phyloP scores from a whole-genome alignment of 2,329 filamentous ascomycete genomes.

The Penicillium sp. region DNA sequence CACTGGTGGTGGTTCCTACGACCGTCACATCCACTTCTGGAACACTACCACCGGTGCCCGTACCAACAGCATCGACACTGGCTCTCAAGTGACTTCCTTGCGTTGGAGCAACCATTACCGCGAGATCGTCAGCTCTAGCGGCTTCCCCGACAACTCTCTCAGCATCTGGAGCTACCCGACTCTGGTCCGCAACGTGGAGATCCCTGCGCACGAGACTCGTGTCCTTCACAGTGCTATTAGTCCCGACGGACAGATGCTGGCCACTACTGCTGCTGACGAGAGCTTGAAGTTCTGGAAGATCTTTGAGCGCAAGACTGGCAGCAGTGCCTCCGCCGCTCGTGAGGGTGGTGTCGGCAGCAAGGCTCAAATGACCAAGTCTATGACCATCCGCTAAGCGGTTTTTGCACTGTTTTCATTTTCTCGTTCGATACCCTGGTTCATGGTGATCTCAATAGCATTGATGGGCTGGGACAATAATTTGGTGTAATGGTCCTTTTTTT shows the following conservation, averaged over 20 bases:
- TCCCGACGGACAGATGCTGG: constrained; percentile 96
- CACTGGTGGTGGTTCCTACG: constrained; percentile 92
- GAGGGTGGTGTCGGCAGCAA: constrained; percentile 70
- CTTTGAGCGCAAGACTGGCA: constrained; percentile 95
- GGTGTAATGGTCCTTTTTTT: constrained; percentile 16
- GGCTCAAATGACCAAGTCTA: constrained; percentile 86
- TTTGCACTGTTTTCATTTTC: constrained; percentile 4
- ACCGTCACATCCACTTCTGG: constrained; percentile 99
- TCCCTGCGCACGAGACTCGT: constrained; percentile 93
- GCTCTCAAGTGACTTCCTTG: constrained; percentile 93
- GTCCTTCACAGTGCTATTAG: constrained; percentile 96
- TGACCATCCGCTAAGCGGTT: constrained; percentile 75
- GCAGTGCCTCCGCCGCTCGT: constrained; percentile 60
- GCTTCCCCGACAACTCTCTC: constrained; percentile 98
- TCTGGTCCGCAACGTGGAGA: constrained; percentile 94
- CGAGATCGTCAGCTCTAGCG: constrained; percentile 95
- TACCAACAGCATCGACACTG: constrained; percentile 98
- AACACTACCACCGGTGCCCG: constrained; percentile 96
- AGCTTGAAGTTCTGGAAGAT: constrained; percentile 99
- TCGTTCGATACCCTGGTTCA: constrained; percentile 22
- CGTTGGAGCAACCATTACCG: constrained; percentile 97
- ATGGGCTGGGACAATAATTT: constrained; percentile 22
- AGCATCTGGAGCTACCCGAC: constrained; percentile 99
- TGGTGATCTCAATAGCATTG: constrained; percentile 18
- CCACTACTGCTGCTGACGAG: constrained; percentile 93